Evolutionary conservation across 495 filamentous ascomycete genomes (phyloP).

Genomic region (Neurospora sp.): DNA sequence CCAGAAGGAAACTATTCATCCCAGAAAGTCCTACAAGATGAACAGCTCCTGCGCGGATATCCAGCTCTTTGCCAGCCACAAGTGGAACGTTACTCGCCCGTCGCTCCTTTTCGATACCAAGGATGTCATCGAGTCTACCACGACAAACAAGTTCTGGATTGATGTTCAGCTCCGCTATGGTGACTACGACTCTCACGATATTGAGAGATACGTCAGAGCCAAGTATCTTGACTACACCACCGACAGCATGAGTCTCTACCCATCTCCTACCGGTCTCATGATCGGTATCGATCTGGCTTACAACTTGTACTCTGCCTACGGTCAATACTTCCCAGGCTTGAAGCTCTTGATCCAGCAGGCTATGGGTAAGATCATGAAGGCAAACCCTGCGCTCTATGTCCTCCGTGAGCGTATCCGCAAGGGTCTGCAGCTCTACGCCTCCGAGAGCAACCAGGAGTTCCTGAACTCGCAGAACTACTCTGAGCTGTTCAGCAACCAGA

Average conservation of each 20-base stretch:
- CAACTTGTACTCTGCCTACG: constrained; percentile 96
- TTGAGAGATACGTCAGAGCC: constrained; percentile 93
- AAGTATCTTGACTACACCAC: constrained; percentile 99
- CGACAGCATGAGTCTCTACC: constrained; percentile 98
- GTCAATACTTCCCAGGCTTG: constrained; percentile 96
- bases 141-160: constrained; percentile 99
- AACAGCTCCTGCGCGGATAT: constrained; percentile 99
- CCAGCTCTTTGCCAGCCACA: constrained; percentile 93
- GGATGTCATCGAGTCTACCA: constrained; percentile 87
- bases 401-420: constrained; percentile 96
- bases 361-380: constrained; percentile 99
- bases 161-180: constrained; percentile 97
- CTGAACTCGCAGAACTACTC: constrained; percentile 99
- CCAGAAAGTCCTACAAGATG: constrained; percentile 99
- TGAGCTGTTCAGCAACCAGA: constrained; percentile 97
- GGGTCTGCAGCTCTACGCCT: constrained; percentile 95
- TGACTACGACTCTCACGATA: constrained; percentile 98
- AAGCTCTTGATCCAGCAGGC: constrained; percentile 96
- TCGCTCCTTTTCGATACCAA: constrained; percentile 94
- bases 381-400: constrained; percentile 94
- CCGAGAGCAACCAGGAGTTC: constrained; percentile 99
- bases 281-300: constrained; percentile 97
- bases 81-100: constrained; percentile 94
- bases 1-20: constrained; percentile 99
- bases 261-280: constrained; percentile 95